A percentile compares a stretch with the other conserved stretches of the same genome.
Evolutionary conservation across 345 rosid species (phyloP).

Genomic region (Erysimum cheiranthoides): DNA sequence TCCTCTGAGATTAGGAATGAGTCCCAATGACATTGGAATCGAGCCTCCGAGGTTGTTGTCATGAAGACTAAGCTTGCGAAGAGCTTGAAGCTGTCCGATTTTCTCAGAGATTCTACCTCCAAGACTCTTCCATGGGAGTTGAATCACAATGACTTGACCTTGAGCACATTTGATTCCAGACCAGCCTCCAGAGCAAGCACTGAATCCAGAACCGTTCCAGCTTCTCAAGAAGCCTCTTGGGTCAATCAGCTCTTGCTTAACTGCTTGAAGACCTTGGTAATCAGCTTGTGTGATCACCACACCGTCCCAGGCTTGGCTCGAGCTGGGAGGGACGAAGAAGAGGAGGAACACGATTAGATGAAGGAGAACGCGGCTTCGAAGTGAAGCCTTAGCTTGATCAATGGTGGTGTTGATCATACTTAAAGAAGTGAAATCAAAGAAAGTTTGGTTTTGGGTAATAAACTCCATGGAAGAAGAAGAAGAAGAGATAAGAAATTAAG

Average conservation of each 20-base stretch:
- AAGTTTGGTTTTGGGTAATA: neutral
- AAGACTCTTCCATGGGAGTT: constrained; percentile 90
- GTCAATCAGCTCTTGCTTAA: constrained; percentile 69
- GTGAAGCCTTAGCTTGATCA: constrained; percentile 38
- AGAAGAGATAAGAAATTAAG: constrained; percentile 24
- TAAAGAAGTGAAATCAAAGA: neutral
- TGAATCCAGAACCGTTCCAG: constrained; percentile 82
- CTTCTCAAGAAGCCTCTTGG: constrained; percentile 68
- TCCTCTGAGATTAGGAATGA: constrained; percentile 79
- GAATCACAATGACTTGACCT: constrained; percentile 85
- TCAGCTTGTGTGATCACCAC: constrained; percentile 76
- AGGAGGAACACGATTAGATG: constrained; percentile 14
- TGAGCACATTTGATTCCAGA: constrained; percentile 88
- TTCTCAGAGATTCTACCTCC: constrained; percentile 83
- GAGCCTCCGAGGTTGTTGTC: constrained; percentile 74
- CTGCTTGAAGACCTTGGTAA: constrained; percentile 77
- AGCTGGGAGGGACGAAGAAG: constrained; percentile 38
- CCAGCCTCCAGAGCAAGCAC: constrained; percentile 93
- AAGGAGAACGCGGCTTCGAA: constrained; percentile 42
- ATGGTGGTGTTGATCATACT: constrained; percentile 22
- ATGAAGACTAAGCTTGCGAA: constrained; percentile 84
- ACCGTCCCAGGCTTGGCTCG: constrained; percentile 70
- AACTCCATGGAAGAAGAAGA: constrained; percentile 33
- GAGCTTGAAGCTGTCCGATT: constrained; percentile 82
- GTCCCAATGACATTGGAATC: constrained; percentile 66